A percentile compares a stretch with the other conserved stretches of the same genome.
These are phyloP conservation scores for Gossypium aridum DNA, from an alignment of 441 rosid species.

Conservation along the genomic window DNA sequence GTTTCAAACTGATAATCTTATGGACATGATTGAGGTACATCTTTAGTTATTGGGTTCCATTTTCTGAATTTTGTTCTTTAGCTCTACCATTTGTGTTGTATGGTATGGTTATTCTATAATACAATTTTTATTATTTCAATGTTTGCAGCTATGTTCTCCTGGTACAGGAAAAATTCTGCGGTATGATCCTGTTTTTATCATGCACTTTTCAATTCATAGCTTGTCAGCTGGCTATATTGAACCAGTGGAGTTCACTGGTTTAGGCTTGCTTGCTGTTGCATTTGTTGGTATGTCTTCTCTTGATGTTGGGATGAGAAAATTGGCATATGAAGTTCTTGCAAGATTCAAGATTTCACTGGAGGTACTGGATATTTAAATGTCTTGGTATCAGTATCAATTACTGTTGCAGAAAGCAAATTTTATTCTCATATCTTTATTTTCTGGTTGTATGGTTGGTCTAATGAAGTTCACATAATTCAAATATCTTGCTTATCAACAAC, in stretches of 20 bases:
- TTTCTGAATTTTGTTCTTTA: slow-evolving; percentile 5
- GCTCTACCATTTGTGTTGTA: not conserved
- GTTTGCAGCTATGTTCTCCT: slow-evolving; percentile 41
- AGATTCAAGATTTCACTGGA: slow-evolving; percentile 57
- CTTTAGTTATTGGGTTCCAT: slow-evolving; percentile 9
- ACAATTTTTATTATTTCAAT: slow-evolving; percentile 15
- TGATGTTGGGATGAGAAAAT: slow-evolving; percentile 73
- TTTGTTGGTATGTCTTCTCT: slow-evolving; percentile 82
- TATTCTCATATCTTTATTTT: not conserved
- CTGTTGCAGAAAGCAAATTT: not conserved
- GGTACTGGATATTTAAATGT: slow-evolving; percentile 37
- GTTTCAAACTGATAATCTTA: slow-evolving; percentile 24
- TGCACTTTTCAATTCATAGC: slow-evolving; percentile 60
- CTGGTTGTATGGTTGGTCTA: not conserved
- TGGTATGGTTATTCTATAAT: not conserved
- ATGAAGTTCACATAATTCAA: not conserved
- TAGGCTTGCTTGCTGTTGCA: slow-evolving; percentile 89
- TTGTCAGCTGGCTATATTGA: slow-evolving; percentile 64
- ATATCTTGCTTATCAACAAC: not conserved
- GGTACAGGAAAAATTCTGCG: slow-evolving; percentile 27
- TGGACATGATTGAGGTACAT: slow-evolving; percentile 33
- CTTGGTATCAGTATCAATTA: not conserved
- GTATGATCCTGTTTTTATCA: slow-evolving; percentile 86
- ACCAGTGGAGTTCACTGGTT: slow-evolving; percentile 73
- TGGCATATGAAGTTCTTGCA: slow-evolving; percentile 70